A percentile compares a stretch with the other conserved stretches of the same genome.
These are phyloP conservation scores for Eleusine coracana DNA, from an alignment of 176 grass and related monocot genomes.

Conservation along the genomic window DNA sequence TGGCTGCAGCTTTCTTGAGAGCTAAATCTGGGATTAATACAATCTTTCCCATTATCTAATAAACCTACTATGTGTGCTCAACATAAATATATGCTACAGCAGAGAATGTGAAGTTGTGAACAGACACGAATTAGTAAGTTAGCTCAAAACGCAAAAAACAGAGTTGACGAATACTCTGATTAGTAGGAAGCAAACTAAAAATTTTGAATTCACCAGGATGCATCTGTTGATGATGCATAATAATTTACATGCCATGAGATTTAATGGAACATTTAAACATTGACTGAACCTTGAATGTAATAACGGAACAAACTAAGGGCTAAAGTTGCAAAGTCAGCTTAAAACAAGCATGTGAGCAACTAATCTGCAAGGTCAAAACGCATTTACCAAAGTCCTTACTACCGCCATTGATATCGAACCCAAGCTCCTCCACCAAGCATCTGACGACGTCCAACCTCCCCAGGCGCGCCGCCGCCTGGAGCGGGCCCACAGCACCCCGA, in stretches of 20 bases:
- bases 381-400: conserved; percentile 21
- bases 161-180: not conserved
- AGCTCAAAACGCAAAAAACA: not conserved
- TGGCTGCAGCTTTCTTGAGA: no score
- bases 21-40: no score
- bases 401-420: conserved; percentile 36
- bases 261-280: not conserved
- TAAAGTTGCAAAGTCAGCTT: no score
- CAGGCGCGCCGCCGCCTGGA: conserved; percentile 38
- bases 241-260: not conserved
- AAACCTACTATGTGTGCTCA: not conserved
- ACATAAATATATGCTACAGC: not conserved
- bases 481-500: conserved; percentile 10
- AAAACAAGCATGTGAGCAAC: not conserved
- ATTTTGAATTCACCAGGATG: not conserved
- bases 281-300: not conserved
- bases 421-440: conserved; percentile 47
- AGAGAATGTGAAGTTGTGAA: no score
- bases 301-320: no score
- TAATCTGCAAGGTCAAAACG: no score
- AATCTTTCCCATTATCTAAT: no score
- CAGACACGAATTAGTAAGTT: not conserved
- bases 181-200: no score
- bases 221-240: not conserved
- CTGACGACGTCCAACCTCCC: conserved; percentile 34